Evolutionary conservation across 2,329 filamentous ascomycete genomes (phyloP).

Genomic region (Phyllosticta citribraziliensis): DNA sequence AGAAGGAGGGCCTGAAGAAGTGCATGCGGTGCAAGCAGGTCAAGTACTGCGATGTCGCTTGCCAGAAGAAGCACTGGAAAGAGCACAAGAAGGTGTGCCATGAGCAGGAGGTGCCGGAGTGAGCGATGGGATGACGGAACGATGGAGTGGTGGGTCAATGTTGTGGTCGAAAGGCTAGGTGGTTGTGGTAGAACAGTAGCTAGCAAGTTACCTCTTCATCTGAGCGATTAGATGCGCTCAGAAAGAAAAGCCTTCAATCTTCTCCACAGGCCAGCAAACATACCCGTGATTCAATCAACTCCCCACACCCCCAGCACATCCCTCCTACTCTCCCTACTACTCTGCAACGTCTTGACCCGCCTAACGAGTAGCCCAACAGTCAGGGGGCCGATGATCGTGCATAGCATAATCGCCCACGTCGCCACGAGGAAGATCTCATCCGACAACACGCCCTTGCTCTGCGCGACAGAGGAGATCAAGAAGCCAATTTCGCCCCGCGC

Average conservation of each 20-base stretch:
- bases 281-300: constrained; percentile 15
- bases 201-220: too few relatives aligned
- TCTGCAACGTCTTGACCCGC: constrained; percentile 34
- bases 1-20: not conserved
- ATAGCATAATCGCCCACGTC: constrained; percentile 48
- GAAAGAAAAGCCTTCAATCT: too few relatives aligned
- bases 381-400: constrained; percentile 46
- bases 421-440: constrained; percentile 42
- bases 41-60: not conserved
- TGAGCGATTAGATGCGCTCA: too few relatives aligned
- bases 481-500: constrained; percentile 74
- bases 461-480: constrained; percentile 59
- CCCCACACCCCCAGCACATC: constrained; percentile 39
- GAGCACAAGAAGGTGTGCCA: not conserved
- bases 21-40: not conserved
- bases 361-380: constrained; percentile 42
- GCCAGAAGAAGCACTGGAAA: constrained; percentile 1
- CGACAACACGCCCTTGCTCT: constrained; percentile 42
- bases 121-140: not conserved
- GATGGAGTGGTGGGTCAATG: too few relatives aligned
- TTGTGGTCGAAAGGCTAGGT: too few relatives aligned
- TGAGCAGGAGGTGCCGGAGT: not conserved
- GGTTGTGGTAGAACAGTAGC: too few relatives aligned
- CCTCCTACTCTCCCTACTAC: constrained; percentile 18
- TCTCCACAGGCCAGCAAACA: too few relatives aligned